Evolutionary conservation across 139 green algal genomes (phyloP).

Genomic region (Chlamydomonas eustigma): DNA sequence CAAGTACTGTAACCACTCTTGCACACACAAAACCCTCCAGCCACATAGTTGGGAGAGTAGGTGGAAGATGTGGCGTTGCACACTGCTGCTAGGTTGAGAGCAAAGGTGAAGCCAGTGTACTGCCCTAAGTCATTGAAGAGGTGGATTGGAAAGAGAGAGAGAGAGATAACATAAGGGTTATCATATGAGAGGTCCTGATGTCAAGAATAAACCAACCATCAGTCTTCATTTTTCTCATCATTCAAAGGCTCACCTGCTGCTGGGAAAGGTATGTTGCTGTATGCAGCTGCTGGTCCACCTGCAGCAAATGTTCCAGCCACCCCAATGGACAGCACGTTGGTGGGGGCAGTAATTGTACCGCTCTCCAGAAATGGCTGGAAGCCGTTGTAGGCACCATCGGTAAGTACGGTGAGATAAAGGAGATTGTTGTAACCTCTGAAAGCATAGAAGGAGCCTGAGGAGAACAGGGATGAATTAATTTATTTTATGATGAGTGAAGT

Average conservation of each 20-base stretch:
- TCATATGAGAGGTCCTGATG: too few relatives aligned
- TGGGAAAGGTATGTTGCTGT: background rate
- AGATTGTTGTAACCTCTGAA: background rate
- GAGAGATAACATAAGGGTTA: too few relatives aligned
- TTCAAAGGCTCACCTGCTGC: background rate
- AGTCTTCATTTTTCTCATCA: too few relatives aligned
- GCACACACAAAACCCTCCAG: background rate
- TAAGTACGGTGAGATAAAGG: background rate
- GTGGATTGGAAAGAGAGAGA: too few relatives aligned
- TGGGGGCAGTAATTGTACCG: background rate
- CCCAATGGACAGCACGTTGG: background rate
- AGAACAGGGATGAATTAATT: background rate
- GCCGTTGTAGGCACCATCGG: background rate
- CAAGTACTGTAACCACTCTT: background rate
- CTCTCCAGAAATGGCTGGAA: background rate
- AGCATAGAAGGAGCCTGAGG: background rate
- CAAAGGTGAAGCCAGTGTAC: background rate
- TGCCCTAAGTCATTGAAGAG: too few relatives aligned
- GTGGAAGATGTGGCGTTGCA: background rate
- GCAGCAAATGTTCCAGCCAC: background rate
- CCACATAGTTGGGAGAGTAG: background rate
- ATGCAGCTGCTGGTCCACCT: too few relatives aligned
- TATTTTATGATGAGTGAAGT: too few relatives aligned
- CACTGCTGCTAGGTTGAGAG: background rate
- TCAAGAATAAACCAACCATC: too few relatives aligned